phyloP scores from a whole-genome alignment of 805 yeast genomes.

The Candida patagonica region DNA sequence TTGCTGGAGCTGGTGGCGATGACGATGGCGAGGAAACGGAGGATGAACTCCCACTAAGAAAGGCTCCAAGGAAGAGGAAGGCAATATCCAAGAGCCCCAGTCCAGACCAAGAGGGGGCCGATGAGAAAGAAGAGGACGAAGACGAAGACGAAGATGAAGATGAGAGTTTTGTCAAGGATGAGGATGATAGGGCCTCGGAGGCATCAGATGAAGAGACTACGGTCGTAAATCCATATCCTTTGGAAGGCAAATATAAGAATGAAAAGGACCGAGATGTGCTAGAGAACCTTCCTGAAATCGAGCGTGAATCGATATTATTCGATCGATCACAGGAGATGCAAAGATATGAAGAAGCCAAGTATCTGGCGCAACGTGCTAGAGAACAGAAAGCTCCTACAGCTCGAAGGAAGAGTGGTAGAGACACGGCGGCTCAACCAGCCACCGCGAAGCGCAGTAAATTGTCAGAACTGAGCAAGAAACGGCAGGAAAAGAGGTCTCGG shows the following conservation, averaged over 20 bases:
- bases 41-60: conserved; percentile 11
- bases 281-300: conserved; percentile 75
- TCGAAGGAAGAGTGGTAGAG: conserved; percentile 26
- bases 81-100: not conserved
- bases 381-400: conserved; percentile 22
- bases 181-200: too few relatives aligned
- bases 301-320: conserved; percentile 81
- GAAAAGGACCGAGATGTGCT: conserved; percentile 62
- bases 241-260: conserved; percentile 84
- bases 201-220: conserved; percentile 29
- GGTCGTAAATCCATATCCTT: conserved; percentile 69
- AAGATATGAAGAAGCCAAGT: conserved; percentile 72
- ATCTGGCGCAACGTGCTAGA: conserved; percentile 71
- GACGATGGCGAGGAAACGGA: conserved; percentile 10
- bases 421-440: conserved; percentile 31
- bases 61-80: not conserved
- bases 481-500: conserved; percentile 43
- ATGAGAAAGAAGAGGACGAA: conserved; percentile 27
- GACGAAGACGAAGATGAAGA: conserved; percentile 31
- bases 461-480: conserved; percentile 64
- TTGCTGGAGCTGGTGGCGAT: conserved; percentile 68
- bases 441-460: conserved; percentile 44
- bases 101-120: conserved; percentile 13
- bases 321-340: conserved; percentile 92
- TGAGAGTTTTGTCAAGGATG: conserved; percentile 24